Evolutionary conservation across 2,329 filamentous ascomycete species (phyloP).

Genomic region (Aspergillus brasiliensis): DNA sequence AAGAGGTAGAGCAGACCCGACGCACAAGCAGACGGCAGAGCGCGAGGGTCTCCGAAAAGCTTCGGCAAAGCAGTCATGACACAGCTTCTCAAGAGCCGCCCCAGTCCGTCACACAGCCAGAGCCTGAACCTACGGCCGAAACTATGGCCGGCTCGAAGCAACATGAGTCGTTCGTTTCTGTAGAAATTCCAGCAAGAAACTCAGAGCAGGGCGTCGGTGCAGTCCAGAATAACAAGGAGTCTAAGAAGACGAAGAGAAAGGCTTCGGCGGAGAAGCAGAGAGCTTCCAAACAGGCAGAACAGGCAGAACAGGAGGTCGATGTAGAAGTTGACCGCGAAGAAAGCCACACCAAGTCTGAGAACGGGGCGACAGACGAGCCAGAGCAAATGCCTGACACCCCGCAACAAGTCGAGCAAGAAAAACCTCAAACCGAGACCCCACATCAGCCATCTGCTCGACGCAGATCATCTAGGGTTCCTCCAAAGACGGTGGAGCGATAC

Average conservation of each 20-base stretch:
- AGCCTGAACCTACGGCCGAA: conserved; percentile 12
- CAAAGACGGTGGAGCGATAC: conserved; percentile 40
- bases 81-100: background rate
- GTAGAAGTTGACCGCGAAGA: background rate
- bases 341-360: background rate
- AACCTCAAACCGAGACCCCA: conserved; percentile 18
- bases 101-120: conserved; percentile 2
- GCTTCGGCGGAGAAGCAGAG: conserved; percentile 33
- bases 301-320: background rate
- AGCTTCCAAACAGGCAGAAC: conserved; percentile 20
- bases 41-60: conserved; percentile 4
- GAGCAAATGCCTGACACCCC: conserved; percentile 23
- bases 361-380: conserved; percentile 10
- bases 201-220: conserved; percentile 35
- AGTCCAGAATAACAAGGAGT: conserved; percentile 22
- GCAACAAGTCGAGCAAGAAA: conserved; percentile 25
- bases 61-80: background rate
- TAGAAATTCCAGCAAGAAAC: conserved; percentile 32
- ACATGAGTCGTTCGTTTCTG: conserved; percentile 34
- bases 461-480: conserved; percentile 32
- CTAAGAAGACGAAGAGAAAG: conserved; percentile 34
- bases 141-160: conserved; percentile 15
- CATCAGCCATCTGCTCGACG: conserved; percentile 20
- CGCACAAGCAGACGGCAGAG: conserved; percentile 10
- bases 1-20: conserved; percentile 4